phyloP scores from a whole-genome alignment of 2,329 filamentous ascomycete species.

The Trichoderma cornu-damae region DNA sequence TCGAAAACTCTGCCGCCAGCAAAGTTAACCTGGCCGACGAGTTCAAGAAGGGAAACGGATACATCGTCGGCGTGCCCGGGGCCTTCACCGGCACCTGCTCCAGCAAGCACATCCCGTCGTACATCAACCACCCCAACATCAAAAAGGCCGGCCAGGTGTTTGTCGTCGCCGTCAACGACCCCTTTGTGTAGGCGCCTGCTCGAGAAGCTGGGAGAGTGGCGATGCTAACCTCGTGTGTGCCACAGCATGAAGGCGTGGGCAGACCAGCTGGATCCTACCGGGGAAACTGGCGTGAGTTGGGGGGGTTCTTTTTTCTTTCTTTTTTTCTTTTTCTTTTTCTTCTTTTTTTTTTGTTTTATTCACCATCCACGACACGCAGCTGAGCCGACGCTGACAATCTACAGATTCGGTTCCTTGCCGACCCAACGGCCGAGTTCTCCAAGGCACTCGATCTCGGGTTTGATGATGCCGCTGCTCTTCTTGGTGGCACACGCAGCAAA shows the following conservation, averaged over 20 bases:
- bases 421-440: conserved; percentile 74
- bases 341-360: too few relatives aligned
- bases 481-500: conserved; percentile 79
- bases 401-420: conserved; percentile 83
- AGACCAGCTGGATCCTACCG: conserved; percentile 67
- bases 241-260: conserved; percentile 84
- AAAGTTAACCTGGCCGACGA: conserved; percentile 83
- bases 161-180: conserved; percentile 88
- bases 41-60: conserved; percentile 63
- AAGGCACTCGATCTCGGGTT: conserved; percentile 79
- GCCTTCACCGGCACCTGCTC: conserved; percentile 62
- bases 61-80: conserved; percentile 81
- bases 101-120: conserved; percentile 72
- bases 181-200: conserved; percentile 69
- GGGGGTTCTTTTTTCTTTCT: too few relatives aligned
- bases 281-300: conserved; percentile 67
- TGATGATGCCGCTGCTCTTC: conserved; percentile 65
- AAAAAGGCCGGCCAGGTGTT: conserved; percentile 80
- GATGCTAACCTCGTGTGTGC: background rate
- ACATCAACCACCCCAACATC: conserved; percentile 72
- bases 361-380: background rate
- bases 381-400: background rate
- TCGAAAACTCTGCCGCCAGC: conserved; percentile 83
- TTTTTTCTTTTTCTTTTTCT: too few relatives aligned
- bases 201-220: background rate